These are phyloP conservation scores for Penicillium odoratum DNA, from an alignment of 495 filamentous ascomycete genomes.

Conservation along the genomic window DNA sequence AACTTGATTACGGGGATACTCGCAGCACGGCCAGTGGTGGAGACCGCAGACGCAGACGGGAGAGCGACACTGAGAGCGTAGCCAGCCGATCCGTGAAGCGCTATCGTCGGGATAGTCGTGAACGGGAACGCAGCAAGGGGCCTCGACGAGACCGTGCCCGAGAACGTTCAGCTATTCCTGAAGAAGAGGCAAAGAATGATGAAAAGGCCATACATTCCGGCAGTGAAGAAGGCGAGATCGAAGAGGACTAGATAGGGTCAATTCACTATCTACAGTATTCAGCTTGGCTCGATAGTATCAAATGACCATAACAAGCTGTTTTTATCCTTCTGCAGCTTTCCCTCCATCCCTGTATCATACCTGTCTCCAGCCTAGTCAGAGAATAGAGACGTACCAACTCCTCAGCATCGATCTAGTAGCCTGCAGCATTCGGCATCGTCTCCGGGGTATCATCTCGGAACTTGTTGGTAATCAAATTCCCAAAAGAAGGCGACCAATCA, in stretches of 20 bases:
- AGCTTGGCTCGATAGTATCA: neutral
- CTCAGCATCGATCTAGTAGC: neutral
- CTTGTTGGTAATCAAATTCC: slow-evolving; percentile 32
- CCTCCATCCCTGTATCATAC: neutral
- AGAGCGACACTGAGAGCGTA: slow-evolving; percentile 73
- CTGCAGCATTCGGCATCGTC: slow-evolving; percentile 27
- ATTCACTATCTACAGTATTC: neutral
- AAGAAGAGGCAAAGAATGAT: slow-evolving; percentile 52
- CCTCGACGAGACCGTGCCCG: slow-evolving; percentile 63
- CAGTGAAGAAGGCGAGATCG: slow-evolving; percentile 97
- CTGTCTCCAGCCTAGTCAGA: neutral
- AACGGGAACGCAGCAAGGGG: slow-evolving; percentile 55
- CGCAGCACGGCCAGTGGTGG: slow-evolving; percentile 55
- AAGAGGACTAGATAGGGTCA: slow-evolving; percentile 67
- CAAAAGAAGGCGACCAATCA: slow-evolving; percentile 44
- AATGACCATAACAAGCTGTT: neutral
- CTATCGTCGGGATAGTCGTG: slow-evolving; percentile 45
- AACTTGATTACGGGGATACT: slow-evolving; percentile 83
- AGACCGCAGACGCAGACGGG: slow-evolving; percentile 58
- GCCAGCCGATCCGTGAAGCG: slow-evolving; percentile 59
- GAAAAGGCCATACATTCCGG: slow-evolving; percentile 75
- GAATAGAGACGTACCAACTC: no score
- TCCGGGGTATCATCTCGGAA: slow-evolving; percentile 32
- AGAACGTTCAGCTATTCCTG: slow-evolving; percentile 47
- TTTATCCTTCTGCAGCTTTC: neutral